Evolutionary conservation across 345 rosid species (phyloP).

Genomic region (Hibiscus syriacus): DNA sequence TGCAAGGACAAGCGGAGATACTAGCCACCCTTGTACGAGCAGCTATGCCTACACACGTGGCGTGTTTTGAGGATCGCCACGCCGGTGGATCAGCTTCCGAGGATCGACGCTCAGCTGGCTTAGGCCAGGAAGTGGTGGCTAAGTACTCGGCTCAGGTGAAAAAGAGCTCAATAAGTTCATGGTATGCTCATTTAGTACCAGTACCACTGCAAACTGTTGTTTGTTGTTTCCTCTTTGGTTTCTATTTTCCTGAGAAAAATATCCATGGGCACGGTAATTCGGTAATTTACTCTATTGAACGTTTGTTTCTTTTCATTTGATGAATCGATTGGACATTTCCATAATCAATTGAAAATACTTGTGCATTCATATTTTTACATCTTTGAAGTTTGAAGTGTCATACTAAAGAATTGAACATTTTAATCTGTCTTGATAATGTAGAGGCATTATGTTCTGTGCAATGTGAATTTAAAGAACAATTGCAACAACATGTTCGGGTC

Average conservation of each 20-base stretch:
- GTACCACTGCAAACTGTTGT: neutral
- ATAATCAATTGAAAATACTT: no score
- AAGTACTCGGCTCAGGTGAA: constrained; percentile 83
- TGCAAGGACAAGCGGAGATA: constrained; percentile 84
- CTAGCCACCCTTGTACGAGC: constrained; percentile 78
- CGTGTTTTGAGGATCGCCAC: constrained; percentile 87
- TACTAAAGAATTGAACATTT: no score
- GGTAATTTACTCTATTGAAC: no score
- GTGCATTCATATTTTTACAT: no score
- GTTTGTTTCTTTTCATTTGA: neutral
- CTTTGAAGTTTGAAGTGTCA: no score
- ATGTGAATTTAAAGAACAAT: constrained; percentile 93
- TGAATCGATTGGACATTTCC: neutral
- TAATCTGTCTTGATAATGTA: constrained; percentile 18
- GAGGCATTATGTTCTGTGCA: constrained; percentile 90
- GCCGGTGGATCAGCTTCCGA: constrained; percentile 90
- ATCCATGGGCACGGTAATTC: no score
- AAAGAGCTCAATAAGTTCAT: constrained; percentile 98
- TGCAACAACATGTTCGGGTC: constrained; percentile 96
- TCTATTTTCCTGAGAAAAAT: no score
- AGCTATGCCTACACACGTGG: constrained; percentile 83
- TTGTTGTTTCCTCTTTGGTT: neutral
- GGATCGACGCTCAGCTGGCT: constrained; percentile 93
- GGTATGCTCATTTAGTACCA: constrained; percentile 33
- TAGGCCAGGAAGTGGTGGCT: constrained; percentile 90